Percentiles rank a stretch among this genome's conserved stretches.
Evolutionary conservation across 2,329 filamentous ascomycete species (phyloP).

Genomic region (Epichloe glyceriae): DNA sequence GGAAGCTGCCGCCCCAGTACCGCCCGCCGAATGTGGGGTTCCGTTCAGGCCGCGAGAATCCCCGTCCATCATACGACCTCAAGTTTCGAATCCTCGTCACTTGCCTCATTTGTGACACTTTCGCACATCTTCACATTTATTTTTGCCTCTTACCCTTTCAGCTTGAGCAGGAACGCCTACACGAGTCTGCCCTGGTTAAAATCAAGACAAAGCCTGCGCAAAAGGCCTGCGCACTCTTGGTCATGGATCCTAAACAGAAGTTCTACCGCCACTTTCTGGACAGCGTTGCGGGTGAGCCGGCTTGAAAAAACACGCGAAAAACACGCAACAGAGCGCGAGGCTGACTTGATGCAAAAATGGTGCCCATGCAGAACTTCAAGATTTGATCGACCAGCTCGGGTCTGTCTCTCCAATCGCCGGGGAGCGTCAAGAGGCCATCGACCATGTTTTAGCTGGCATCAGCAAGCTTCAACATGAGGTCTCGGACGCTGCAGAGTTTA

Average conservation of each 20-base stretch:
- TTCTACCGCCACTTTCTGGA: conserved; percentile 79
- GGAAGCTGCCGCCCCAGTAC: neutral
- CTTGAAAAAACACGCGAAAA: neutral
- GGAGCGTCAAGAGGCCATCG: conserved; percentile 68
- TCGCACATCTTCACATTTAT: no score
- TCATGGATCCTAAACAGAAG: conserved; percentile 48
- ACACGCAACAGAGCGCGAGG: neutral
- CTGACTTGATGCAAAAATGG: neutral
- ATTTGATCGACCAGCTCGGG: conserved; percentile 57
- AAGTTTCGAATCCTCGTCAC: no score
- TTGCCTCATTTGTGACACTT: no score
- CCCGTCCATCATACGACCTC: neutral
- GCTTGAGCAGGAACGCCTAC: neutral
- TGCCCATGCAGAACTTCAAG: conserved; percentile 50
- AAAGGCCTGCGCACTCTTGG: neutral
- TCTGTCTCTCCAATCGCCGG: conserved; percentile 49
- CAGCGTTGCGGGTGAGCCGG: conserved; percentile 52
- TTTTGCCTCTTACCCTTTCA: no score
- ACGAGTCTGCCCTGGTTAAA: neutral
- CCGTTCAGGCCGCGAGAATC: neutral
- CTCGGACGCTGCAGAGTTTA: conserved; percentile 66
- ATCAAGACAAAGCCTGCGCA: neutral
- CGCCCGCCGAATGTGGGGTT: conserved; percentile 1
- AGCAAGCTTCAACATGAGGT: conserved; percentile 72
- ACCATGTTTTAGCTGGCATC: conserved; percentile 68